Evolutionary conservation across 768 basidiomycete species (phyloP).

Genomic region (Imleria badia): DNA sequence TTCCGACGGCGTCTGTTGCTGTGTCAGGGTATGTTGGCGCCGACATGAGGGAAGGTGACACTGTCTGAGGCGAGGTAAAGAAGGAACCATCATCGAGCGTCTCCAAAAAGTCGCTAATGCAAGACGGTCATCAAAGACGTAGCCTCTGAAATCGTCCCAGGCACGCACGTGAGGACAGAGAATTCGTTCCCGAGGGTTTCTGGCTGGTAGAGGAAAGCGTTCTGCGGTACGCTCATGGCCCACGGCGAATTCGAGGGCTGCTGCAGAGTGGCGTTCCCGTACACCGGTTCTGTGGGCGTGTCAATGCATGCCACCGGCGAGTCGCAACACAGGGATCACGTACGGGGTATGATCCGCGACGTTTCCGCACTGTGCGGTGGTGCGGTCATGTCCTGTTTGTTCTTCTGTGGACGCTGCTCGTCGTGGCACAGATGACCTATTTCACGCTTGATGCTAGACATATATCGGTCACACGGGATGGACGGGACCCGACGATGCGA

Average conservation of each 20-base stretch:
- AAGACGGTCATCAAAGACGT: not conserved
- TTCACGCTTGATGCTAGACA: constrained; percentile 85
- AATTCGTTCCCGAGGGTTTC: constrained; percentile 82
- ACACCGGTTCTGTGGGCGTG: constrained; percentile 21
- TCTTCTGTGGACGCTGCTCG: constrained; percentile 60
- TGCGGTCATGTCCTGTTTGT: constrained; percentile 39
- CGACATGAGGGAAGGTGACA: constrained; percentile 50
- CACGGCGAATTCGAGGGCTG: constrained; percentile 43
- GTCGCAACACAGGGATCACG: not conserved
- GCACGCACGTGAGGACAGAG: constrained; percentile 68
- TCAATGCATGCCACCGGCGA: not conserved
- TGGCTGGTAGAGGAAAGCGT: constrained; percentile 64
- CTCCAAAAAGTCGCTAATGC: constrained; percentile 77
- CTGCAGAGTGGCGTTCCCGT: constrained; percentile 18
- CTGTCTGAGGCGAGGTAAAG: constrained; percentile 57
- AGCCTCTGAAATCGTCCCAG: not conserved
- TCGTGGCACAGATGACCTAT: constrained; percentile 95
- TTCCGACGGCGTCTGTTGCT: constrained; percentile 5
- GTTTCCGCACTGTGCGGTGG: constrained; percentile 32
- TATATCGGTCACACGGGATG: constrained; percentile 7
- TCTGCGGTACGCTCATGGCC: constrained; percentile 51
- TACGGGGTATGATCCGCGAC: constrained; percentile 32
- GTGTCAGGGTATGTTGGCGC: constrained; percentile 31
- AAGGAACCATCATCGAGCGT: constrained; percentile 84
- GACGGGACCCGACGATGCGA: constrained; percentile 2